Base-by-base conservation (phyloP, 306 rosid genomes). In the Vigna unguiculata region DNA sequence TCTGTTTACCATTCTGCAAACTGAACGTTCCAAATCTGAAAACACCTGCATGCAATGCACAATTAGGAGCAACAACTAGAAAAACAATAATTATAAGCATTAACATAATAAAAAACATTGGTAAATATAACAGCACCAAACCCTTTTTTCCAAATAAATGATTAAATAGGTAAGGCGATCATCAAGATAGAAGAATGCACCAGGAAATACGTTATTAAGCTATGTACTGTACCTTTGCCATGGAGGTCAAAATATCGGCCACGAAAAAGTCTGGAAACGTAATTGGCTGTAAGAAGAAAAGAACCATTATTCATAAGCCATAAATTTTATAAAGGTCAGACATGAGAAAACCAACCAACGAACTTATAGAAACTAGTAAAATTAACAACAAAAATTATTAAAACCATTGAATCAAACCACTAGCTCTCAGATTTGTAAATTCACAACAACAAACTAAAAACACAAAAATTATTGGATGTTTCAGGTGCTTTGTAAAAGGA, bases 211-310 rank as follows among this genome's bases (percentile, higher is more conserved):
- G 76, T 71, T 28, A 66, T 15, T 68, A 79, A 30, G 40, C 77
- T 73, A 65, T 80, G 36, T 69, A 25, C 32, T 6, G 58, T 88
- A 96, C 99, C 96, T 96, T 96, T 60, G 96, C 91, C 97, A 91
- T 92, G 87, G 99, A 96, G 59, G 98, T 96, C 76, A 96, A 82
- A 80, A 96, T 96, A 96, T 96, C 99, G 28, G 98, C 99, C 78
- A 96, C 34, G 67, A 96, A 96, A 86, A 96, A 96, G 82, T 96
- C 99, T 32, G 99, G 86, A 86, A 96, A 96, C 13, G 97, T 41
- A 84, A 96, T 96, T 79, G 97, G 93, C 99, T 96, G 97, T 48
- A 78, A 54, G 80, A 70, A 81, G 72, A 52, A 87, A 80, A 84
- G 28, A 80, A 46, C 55, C 55, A 51, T 76, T 32, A 71, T 38